phyloP scores from a whole-genome alignment of 108 stramenopile species.

The Skeletonema marinoi region DNA sequence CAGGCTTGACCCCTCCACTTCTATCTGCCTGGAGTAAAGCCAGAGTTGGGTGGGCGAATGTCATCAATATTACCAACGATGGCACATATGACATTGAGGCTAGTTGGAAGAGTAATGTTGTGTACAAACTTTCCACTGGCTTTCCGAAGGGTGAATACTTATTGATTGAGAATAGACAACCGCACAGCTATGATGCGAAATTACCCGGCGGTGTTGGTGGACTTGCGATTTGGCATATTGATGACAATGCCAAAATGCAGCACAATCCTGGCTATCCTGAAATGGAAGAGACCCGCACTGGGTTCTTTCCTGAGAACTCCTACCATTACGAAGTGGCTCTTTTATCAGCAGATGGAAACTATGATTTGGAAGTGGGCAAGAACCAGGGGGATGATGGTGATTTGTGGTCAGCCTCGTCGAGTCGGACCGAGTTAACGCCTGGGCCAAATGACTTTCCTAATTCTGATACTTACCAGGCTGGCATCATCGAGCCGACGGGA shows the following conservation, averaged over 20 bases:
- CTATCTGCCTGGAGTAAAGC: slow-evolving; percentile 60
- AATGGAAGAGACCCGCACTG: slow-evolving; percentile 9
- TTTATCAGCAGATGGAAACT: slow-evolving; percentile 72
- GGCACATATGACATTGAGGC: slow-evolving; percentile 43
- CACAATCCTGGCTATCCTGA: slow-evolving; percentile 48
- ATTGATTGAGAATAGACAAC: slow-evolving; percentile 71
- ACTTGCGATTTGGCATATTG: slow-evolving; percentile 69
- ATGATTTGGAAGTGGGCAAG: slow-evolving; percentile 65
- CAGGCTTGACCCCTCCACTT: slow-evolving; percentile 50
- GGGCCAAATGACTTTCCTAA: slow-evolving; percentile 51
- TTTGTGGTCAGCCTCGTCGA: slow-evolving; percentile 45
- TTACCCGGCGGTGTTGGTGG: slow-evolving; percentile 46
- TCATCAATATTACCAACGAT: slow-evolving; percentile 31
- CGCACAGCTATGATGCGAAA: slow-evolving; percentile 49
- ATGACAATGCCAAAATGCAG: slow-evolving; percentile 43
- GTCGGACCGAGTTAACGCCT: slow-evolving; percentile 26
- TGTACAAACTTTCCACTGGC: slow-evolving; percentile 56
- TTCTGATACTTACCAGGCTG: slow-evolving; percentile 64
- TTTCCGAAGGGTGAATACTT: slow-evolving; percentile 62
- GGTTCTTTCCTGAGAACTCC: slow-evolving; percentile 64
- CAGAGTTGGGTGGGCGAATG: slow-evolving; percentile 57
- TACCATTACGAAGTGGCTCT: slow-evolving; percentile 75
- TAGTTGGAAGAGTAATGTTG: slow-evolving; percentile 29
- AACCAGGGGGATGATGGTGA: slow-evolving; percentile 59
- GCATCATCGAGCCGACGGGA: slow-evolving; percentile 33